These are phyloP conservation scores for Nigrospora sphaerica DNA, from an alignment of 2,329 filamentous ascomycete genomes.

Conservation along the genomic window DNA sequence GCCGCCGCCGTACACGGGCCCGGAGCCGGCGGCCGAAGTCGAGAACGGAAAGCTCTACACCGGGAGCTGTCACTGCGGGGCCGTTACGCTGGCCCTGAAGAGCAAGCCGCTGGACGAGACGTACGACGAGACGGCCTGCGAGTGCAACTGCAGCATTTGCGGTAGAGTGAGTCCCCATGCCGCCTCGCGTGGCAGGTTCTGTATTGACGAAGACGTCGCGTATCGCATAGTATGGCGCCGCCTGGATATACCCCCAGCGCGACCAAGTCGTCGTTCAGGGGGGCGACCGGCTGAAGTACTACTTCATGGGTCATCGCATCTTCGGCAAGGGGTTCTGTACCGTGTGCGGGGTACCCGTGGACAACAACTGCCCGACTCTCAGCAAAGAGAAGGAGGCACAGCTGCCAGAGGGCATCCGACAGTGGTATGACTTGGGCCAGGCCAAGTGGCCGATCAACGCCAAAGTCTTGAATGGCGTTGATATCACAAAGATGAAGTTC, in stretches of 20 bases:
- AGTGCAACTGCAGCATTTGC: slow-evolving; percentile 48
- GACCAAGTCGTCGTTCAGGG: slow-evolving; percentile 33
- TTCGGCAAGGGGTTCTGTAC: slow-evolving; percentile 39
- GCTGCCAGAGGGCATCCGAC: slow-evolving; percentile 18
- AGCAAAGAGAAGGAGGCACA: slow-evolving; percentile 27
- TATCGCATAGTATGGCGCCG: slow-evolving; percentile 27
- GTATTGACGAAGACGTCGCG: background rate
- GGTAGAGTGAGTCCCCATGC: slow-evolving; percentile 21
- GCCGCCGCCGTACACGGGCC: slow-evolving; percentile 29
- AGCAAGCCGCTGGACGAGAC: slow-evolving; percentile 33
- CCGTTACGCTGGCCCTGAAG: slow-evolving; percentile 34
- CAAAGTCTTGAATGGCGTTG: slow-evolving; percentile 29
- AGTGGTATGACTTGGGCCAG: slow-evolving; percentile 6
- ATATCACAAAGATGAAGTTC: slow-evolving; percentile 20
- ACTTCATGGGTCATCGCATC: slow-evolving; percentile 25
- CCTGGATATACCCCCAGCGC: slow-evolving; percentile 36
- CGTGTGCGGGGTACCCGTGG: slow-evolving; percentile 37
- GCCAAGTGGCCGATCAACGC: slow-evolving; percentile 26
- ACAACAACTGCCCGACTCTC: slow-evolving; percentile 19
- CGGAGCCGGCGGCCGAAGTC: slow-evolving; percentile 27
- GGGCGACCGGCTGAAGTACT: slow-evolving; percentile 29
- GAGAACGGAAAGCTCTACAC: slow-evolving; percentile 34
- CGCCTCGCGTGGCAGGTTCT: background rate
- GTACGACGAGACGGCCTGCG: slow-evolving; percentile 19
- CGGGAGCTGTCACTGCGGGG: slow-evolving; percentile 48